Conservation (phyloP, 495 filamentous ascomycete species). For the Hypomontagnella submonticulosa region DNA sequence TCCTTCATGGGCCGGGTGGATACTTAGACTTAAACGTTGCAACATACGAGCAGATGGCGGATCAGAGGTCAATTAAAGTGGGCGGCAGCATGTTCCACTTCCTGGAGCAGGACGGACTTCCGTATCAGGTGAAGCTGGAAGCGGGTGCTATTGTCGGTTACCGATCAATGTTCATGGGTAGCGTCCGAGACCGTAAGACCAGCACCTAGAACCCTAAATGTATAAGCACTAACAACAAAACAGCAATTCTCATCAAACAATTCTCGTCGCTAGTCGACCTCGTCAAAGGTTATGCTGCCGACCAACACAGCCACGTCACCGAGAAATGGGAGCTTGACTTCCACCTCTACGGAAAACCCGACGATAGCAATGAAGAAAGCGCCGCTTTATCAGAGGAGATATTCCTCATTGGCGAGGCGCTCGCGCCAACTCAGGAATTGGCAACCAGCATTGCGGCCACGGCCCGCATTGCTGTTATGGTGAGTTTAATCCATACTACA, state of each 20-base stretch:
- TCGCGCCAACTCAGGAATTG: slow-evolving; percentile 54
- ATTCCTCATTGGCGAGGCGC: slow-evolving; percentile 56
- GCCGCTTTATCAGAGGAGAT: slow-evolving; percentile 43
- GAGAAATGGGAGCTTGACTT: slow-evolving; percentile 51
- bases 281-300: slow-evolving; percentile 44
- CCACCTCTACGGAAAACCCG: slow-evolving; percentile 56
- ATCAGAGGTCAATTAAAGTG: slow-evolving; percentile 54
- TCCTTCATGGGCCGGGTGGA: slow-evolving; percentile 60
- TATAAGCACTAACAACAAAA: slow-evolving; percentile 9
- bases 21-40: slow-evolving; percentile 51
- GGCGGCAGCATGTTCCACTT: slow-evolving; percentile 53
- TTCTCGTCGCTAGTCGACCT: slow-evolving; percentile 49
- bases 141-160: slow-evolving; percentile 54
- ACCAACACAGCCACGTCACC: slow-evolving; percentile 39
- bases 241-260: slow-evolving; percentile 56
- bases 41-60: slow-evolving; percentile 53
- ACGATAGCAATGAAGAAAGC: slow-evolving; percentile 34
- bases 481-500: slow-evolving; percentile 20
- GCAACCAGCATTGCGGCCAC: slow-evolving; percentile 52
- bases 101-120: slow-evolving; percentile 20
- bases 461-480: slow-evolving; percentile 48
- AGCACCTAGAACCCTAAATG: not conserved
- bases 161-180: slow-evolving; percentile 59
- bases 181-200: slow-evolving; percentile 54
- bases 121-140: slow-evolving; percentile 62